A percentile compares a stretch with the other conserved stretches of the same genome.
Evolutionary conservation across 2,329 filamentous ascomycete species (phyloP).

Genomic region (Dichotomopilus funicola): DNA sequence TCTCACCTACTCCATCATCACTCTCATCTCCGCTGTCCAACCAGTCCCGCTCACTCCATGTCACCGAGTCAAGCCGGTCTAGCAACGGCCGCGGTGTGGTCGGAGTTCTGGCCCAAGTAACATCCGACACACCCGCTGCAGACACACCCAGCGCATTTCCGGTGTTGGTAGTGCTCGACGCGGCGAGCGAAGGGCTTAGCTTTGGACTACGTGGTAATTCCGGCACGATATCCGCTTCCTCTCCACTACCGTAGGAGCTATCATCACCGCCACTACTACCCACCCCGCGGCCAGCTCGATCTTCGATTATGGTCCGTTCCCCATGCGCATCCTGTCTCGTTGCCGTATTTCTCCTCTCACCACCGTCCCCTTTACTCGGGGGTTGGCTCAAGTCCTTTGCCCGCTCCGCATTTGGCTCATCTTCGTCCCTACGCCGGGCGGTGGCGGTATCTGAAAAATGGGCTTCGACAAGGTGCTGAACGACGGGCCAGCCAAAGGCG

Average conservation of each 20-base stretch:
- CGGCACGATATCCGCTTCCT: constrained; percentile 41
- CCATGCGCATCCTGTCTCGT: constrained; percentile 29
- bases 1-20: constrained; percentile 24
- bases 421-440: constrained; percentile 59
- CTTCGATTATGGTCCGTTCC: background rate
- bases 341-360: constrained; percentile 48
- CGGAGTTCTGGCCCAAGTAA: constrained; percentile 5
- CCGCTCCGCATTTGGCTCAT: constrained; percentile 61
- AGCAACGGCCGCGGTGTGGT: constrained; percentile 24
- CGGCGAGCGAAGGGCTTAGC: background rate
- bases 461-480: constrained; percentile 89
- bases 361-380: constrained; percentile 53
- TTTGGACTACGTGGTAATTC: constrained; percentile 34
- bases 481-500: constrained; percentile 93
- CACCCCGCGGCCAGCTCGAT: background rate
- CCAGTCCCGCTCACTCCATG: constrained; percentile 63
- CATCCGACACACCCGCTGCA: background rate
- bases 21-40: constrained; percentile 46
- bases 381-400: constrained; percentile 53
- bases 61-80: constrained; percentile 45
- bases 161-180: background rate
- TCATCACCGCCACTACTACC: constrained; percentile 20
- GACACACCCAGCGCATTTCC: constrained; percentile 9
- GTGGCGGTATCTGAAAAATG: constrained; percentile 77
- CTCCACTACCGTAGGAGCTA: constrained; percentile 25